phyloP scores from a whole-genome alignment of 2,329 filamentous ascomycete species.

The Xylaria sp. region DNA sequence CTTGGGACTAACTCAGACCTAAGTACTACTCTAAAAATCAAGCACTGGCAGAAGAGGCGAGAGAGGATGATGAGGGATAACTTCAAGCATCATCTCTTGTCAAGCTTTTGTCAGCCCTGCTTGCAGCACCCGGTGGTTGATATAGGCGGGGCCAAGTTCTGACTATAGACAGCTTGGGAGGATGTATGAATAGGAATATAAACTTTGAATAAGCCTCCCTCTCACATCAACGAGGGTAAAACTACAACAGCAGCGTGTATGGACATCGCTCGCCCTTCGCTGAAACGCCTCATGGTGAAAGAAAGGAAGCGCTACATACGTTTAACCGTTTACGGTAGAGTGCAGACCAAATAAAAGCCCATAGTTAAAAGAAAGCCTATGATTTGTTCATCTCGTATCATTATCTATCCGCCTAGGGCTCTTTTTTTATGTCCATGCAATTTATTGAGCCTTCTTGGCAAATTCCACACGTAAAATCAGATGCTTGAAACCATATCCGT shows the following conservation, averaged over 20 bases:
- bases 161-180: no score
- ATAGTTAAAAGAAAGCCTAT: background rate
- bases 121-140: background rate
- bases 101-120: background rate
- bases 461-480: slow-evolving; percentile 89
- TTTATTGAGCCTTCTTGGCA: slow-evolving; percentile 74
- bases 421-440: background rate
- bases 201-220: background rate
- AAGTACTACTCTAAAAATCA: no score
- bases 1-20: no score
- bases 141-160: background rate
- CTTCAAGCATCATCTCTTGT: background rate
- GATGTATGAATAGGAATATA: background rate
- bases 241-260: background rate
- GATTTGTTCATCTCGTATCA: slow-evolving; percentile 26
- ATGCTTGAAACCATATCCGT: slow-evolving; percentile 91
- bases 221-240: background rate
- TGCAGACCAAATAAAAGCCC: background rate
- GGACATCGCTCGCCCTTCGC: slow-evolving; percentile 1
- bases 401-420: slow-evolving; percentile 13
- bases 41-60: background rate
- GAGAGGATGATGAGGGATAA: no score
- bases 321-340: background rate
- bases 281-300: background rate
- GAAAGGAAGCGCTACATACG: background rate